Base-by-base conservation (phyloP, 257 asterid species). In the Jacaranda copaia region DNA sequence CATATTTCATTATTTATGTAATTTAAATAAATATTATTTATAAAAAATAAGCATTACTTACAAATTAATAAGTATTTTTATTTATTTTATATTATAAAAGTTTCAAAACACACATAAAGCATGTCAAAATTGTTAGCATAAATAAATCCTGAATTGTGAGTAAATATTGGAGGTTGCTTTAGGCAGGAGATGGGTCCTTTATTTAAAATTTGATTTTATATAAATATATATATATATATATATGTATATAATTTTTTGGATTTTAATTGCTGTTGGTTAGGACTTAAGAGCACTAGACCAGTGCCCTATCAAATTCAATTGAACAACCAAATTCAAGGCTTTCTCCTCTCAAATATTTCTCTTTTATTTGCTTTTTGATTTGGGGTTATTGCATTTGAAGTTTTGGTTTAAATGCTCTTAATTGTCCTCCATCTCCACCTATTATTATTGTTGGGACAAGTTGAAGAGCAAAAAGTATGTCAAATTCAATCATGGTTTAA, bases 341-440 rank as follows among this genome's bases (percentile, higher is more conserved):
- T 51, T 51, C 18, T 1, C 56, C 6, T 51, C 2, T 12, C 0
- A 2, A 19, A 20, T 59, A 10, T 3, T 10, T 11, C 8, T 40
- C 1, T n/a, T 15, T 9, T 45, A 10, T 15, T 15, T 32, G 6
- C 19, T 56, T 19, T 56, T 52, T 58, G 8, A 11, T 13, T 5
- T 38, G n/a, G 64, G 15, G 8, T 35, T 11, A 2, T 35, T 16
- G 55, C 16, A n/a, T 58, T 18, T 48, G 42, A 80, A 62, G 51
- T 5, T 18, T 74, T 36, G 66, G 18, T 36, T 52, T 80, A 11
- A 80, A 75, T 80, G 74, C 72, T 13, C 68, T 61, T 70, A 69
- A 75, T 75, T 52, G 43, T 45, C 62, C 61, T 59, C 51, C 57
- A 43, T 53, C 7, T 14, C n/a, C 73, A 43, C 13, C 43, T 8